phyloP scores from a whole-genome alignment of 1,284 basidiomycete species.

The Ustilago tritici region DNA sequence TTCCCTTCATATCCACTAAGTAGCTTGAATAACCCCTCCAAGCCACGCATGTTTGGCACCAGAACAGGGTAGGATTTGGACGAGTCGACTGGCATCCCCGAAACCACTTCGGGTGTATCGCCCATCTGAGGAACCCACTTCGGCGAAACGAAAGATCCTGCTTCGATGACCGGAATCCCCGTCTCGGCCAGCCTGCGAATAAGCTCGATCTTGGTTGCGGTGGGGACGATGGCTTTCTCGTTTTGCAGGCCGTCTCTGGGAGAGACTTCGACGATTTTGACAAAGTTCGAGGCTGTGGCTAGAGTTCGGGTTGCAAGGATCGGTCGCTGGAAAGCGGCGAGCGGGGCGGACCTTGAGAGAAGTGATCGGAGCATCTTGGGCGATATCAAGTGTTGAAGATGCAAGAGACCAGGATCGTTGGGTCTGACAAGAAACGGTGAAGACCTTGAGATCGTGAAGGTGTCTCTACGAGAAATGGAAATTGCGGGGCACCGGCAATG shows the following conservation, averaged over 20 bases:
- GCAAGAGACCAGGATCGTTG: neutral
- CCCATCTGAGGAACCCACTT: conserved; percentile 78
- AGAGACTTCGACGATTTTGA: conserved; percentile 86
- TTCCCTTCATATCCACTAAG: conserved; percentile 11
- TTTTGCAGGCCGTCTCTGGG: conserved; percentile 95
- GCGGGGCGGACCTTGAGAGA: neutral
- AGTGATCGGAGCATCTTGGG: conserved; percentile 25
- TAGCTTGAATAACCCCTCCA: conserved; percentile 51
- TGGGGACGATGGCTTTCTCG: conserved; percentile 80
- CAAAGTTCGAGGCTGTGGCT: conserved; percentile 37
- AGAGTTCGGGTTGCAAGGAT: conserved; percentile 9
- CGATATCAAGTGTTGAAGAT: neutral
- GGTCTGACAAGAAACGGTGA: neutral
- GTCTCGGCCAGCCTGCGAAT: conserved; percentile 80
- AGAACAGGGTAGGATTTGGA: conserved; percentile 83
- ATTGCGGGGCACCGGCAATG: conserved; percentile 20
- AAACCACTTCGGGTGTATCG: conserved; percentile 72
- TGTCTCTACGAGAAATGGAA: neutral
- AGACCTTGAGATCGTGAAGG: neutral
- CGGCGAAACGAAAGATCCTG: conserved; percentile 86
- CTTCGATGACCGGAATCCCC: conserved; percentile 82
- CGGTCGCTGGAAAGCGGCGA: neutral
- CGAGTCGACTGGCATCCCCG: conserved; percentile 74
- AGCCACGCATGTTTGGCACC: conserved; percentile 83
- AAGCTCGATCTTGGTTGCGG: conserved; percentile 82